Base-by-base conservation (phyloP, 352 stramenopile species). In the Phytophthora tubulina region DNA sequence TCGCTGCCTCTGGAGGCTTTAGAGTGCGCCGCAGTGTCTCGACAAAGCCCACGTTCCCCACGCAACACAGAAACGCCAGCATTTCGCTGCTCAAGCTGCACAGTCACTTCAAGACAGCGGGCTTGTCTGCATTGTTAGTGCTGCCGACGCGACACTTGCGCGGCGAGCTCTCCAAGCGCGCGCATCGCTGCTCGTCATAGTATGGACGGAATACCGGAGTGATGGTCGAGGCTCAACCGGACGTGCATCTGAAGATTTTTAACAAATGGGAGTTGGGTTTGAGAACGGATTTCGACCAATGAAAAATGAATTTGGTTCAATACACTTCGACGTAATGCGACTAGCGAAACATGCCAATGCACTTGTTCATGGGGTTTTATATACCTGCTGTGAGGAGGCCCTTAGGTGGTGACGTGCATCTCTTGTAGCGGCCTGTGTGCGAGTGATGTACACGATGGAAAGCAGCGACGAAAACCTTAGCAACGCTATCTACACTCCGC, bases 381-480 rank as follows among this genome's bases (percentile, higher is more conserved):
- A 58, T 6, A 21, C 21, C 21, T 21, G 21, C 30, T 53, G 55
- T 21, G 11, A 11, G 27, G 13, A 30, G 17, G 11, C 35, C 39
- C 44, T 68, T 75, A 78, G 27, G 14, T 50, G 30, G 76, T 54
- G 30, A 84, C 17, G 27, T 78, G 63, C 67, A 84, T 80, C 27
- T 80, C 73, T 48, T 92, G 84, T 49, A 95, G 50, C 8, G 92
- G 53, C 63, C 87, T 93, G 49, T 84, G 76, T 3, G 79, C 52
- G 31, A 84, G 89, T 7, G 56, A 94, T 95, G 68, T 88, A 97
- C 8, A 93, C 54, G 48, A 97, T 92, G 2, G 87, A 95, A 68
- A 97, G 95, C 21, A 97, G 78, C 67, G 86, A 95, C n/a, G 89
- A 91, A 52, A 96, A 97, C 27, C 90, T 74, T 30, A 97, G 70